A percentile compares a stretch with the other conserved stretches of the same genome.
Evolutionary conservation across 805 yeast species (phyloP).

Genomic region (Wickerhamiella sergipiensis): DNA sequence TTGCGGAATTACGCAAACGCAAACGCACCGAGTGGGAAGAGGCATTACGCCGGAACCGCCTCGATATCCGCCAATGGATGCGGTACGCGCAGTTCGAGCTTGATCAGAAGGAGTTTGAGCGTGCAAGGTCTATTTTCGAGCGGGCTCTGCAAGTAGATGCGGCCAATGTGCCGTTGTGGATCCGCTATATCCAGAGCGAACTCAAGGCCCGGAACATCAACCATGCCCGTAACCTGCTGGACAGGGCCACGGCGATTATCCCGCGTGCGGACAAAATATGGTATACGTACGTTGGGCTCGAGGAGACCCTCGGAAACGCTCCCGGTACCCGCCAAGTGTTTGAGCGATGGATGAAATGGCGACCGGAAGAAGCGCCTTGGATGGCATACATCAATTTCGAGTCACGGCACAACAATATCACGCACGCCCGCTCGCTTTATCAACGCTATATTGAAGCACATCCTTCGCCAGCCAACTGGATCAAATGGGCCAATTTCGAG

Average conservation of each 20-base stretch:
- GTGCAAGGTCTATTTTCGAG: slow-evolving; percentile 82
- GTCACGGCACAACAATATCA: slow-evolving; percentile 44
- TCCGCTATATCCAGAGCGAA: slow-evolving; percentile 68
- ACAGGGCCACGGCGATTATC: slow-evolving; percentile 56
- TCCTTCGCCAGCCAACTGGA: slow-evolving; percentile 50
- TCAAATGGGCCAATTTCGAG: slow-evolving; percentile 65
- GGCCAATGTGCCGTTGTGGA: slow-evolving; percentile 73
- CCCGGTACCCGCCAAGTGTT: slow-evolving; percentile 51
- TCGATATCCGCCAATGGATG: slow-evolving; percentile 79
- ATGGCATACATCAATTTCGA: slow-evolving; percentile 61
- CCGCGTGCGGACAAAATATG: slow-evolving; percentile 80
- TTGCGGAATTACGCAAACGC: slow-evolving; percentile 57
- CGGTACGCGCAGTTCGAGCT: slow-evolving; percentile 82
- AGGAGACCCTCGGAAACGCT: slow-evolving; percentile 59
- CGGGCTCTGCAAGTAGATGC: slow-evolving; percentile 69
- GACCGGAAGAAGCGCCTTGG: slow-evolving; percentile 58
- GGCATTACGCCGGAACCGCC: slow-evolving; percentile 72
- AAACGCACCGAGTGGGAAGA: slow-evolving; percentile 75
- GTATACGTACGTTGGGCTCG: slow-evolving; percentile 71
- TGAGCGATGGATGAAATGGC: slow-evolving; percentile 71
- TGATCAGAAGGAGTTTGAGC: slow-evolving; percentile 57
- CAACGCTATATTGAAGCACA: slow-evolving; percentile 40
- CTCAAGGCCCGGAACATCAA: slow-evolving; percentile 57
- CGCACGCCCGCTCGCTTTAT: slow-evolving; percentile 45
- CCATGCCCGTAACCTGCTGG: slow-evolving; percentile 78